phyloP scores from a whole-genome alignment of 2,329 filamentous ascomycete genomes.

The Didymosphaeria variabile region DNA sequence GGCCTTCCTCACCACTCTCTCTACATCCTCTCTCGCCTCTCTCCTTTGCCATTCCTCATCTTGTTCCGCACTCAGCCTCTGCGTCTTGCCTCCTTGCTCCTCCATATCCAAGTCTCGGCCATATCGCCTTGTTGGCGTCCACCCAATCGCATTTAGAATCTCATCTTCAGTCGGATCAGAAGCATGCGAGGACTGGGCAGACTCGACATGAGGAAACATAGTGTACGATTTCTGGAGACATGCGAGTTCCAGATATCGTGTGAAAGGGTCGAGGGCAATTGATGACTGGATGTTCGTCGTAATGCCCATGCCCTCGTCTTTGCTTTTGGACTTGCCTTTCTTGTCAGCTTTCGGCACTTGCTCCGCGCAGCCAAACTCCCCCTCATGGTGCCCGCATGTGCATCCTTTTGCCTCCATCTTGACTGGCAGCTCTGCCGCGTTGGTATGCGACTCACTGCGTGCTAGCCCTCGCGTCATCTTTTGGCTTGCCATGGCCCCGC shows the following conservation, averaged over 20 bases:
- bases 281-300: conserved; percentile 49
- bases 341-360: conserved; percentile 20
- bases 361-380: conserved; percentile 20
- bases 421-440: conserved; percentile 4
- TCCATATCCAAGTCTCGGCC: conserved; percentile 49
- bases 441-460: conserved; percentile 2
- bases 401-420: conserved; percentile 20
- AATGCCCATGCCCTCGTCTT: conserved; percentile 28
- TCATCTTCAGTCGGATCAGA: conserved; percentile 47
- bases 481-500: conserved; percentile 53
- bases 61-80: conserved; percentile 32
- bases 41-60: conserved; percentile 55
- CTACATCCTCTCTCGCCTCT: conserved; percentile 55
- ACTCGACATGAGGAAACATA: conserved; percentile 42
- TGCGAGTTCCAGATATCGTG: conserved; percentile 50
- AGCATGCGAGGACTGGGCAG: conserved; percentile 19
- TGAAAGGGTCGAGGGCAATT: conserved; percentile 47
- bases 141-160: conserved; percentile 55
- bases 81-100: conserved; percentile 18
- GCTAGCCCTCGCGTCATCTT: conserved; percentile 51
- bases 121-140: conserved; percentile 48
- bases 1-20: conserved; percentile 50
- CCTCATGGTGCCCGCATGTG: conserved; percentile 27
- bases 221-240: conserved; percentile 50
- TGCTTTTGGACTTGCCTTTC: conserved; percentile 35